phyloP scores from a whole-genome alignment of 1,284 basidiomycete species.

The Cutaneotrichosporon sp. region DNA sequence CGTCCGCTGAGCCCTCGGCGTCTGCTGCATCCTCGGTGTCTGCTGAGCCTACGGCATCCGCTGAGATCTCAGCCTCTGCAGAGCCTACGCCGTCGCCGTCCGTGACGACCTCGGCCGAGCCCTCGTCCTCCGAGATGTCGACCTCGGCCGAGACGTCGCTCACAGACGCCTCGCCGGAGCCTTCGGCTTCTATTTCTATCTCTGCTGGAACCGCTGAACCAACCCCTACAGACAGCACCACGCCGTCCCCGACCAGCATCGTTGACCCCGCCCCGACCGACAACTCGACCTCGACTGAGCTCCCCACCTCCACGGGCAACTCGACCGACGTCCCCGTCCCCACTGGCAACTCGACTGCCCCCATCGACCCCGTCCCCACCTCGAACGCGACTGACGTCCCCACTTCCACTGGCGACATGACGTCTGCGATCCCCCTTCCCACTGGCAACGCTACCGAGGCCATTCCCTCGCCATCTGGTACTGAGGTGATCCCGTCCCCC shows the following conservation, averaged over 20 bases:
- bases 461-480: slow-evolving; percentile 1
- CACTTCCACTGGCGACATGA: slow-evolving; percentile 9
- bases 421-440: slow-evolving; percentile 6
- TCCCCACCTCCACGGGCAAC: slow-evolving; percentile 9
- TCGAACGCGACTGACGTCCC: slow-evolving; percentile 13
- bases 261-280: slow-evolving; percentile 9
- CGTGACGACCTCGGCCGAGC: slow-evolving; percentile 9
- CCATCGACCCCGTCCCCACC: slow-evolving; percentile 9
- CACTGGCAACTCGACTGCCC: slow-evolving; percentile 15
- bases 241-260: slow-evolving; percentile 7
- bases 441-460: slow-evolving; percentile 14
- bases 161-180: slow-evolving; percentile 4
- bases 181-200: slow-evolving; percentile 10
- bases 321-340: slow-evolving; percentile 2
- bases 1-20: slow-evolving; percentile 11
- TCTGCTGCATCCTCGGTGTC: slow-evolving; percentile 1
- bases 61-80: slow-evolving; percentile 7
- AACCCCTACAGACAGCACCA: slow-evolving; percentile 4
- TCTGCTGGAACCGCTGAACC: slow-evolving; percentile 13
- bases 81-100: slow-evolving; percentile 18
- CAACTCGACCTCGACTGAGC: slow-evolving; percentile 9
- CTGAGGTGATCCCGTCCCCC: slow-evolving; percentile 1
- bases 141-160: slow-evolving; percentile 7
- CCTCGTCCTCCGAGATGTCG: slow-evolving; percentile 3
- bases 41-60: not conserved